Evolutionary conservation across 805 yeast species (phyloP).

Genomic region (Ogataea zsoltii): DNA sequence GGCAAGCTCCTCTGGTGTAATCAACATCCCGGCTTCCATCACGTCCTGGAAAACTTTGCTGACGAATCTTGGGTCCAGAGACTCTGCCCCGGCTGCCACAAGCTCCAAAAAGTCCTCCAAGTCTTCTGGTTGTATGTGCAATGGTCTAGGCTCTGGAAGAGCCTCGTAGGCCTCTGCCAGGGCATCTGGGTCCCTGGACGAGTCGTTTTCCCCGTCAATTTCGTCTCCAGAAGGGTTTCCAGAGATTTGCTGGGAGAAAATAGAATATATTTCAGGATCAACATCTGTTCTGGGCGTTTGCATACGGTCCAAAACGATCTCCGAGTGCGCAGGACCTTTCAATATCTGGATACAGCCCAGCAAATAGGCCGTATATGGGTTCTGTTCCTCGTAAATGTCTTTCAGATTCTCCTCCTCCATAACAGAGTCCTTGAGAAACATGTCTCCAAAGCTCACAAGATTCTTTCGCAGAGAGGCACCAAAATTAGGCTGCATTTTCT

Average conservation of each 20-base stretch:
- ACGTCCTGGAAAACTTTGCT: slow-evolving; percentile 22
- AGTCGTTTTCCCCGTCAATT: not conserved
- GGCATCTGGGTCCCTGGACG: slow-evolving; percentile 3
- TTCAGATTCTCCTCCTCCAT: slow-evolving; percentile 17
- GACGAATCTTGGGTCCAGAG: slow-evolving; percentile 12
- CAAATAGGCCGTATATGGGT: slow-evolving; percentile 20
- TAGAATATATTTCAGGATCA: slow-evolving; percentile 14
- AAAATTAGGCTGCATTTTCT: slow-evolving; percentile 22
- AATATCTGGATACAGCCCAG: slow-evolving; percentile 19
- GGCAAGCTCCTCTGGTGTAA: slow-evolving; percentile 22
- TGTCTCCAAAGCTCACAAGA: slow-evolving; percentile 24
- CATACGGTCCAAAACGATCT: slow-evolving; percentile 15
- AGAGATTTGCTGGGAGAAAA: slow-evolving; percentile 10
- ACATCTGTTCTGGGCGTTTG: slow-evolving; percentile 9
- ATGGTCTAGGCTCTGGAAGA: slow-evolving; percentile 23
- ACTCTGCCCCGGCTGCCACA: slow-evolving; percentile 13
- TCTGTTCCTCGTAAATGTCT: slow-evolving; percentile 15
- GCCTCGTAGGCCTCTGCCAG: slow-evolving; percentile 17
- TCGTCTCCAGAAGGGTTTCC: too few species aligned
- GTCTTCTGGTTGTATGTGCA: slow-evolving; percentile 20
- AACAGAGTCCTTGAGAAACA: slow-evolving; percentile 16
- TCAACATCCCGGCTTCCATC: slow-evolving; percentile 17
- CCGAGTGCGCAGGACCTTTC: slow-evolving; percentile 16
- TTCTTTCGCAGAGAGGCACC: slow-evolving; percentile 12
- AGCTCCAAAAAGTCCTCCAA: slow-evolving; percentile 21